These are phyloP conservation scores for Rubroboletus pulcherrimus DNA, from an alignment of 768 basidiomycete genomes.

Conservation along the genomic window DNA sequence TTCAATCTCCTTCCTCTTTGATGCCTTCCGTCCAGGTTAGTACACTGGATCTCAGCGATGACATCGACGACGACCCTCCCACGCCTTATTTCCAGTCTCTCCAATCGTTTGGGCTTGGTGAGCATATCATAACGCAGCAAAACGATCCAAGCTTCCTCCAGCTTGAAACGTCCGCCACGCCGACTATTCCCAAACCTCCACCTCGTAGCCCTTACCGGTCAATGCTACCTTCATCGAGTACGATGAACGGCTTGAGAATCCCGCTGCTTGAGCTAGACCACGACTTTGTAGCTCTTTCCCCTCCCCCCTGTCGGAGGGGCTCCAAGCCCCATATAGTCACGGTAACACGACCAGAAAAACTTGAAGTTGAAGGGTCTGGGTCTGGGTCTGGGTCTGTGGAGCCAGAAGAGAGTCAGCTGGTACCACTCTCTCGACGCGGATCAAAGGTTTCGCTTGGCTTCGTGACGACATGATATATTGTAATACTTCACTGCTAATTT, in stretches of 20 bases:
- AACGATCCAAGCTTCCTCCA: constrained; percentile 64
- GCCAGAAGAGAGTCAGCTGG: constrained; percentile 10
- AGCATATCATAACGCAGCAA: constrained; percentile 50
- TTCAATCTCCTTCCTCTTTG: constrained; percentile 22
- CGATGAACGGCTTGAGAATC: constrained; percentile 2
- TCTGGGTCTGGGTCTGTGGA: not conserved
- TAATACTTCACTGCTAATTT: constrained; percentile 11
- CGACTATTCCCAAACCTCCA: constrained; percentile 20
- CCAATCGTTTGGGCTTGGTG: constrained; percentile 41
- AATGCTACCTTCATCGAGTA: constrained; percentile 17
- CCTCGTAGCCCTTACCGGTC: constrained; percentile 24
- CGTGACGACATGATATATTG: constrained; percentile 38
- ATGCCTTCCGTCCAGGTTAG: constrained; percentile 26
- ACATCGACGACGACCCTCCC: constrained; percentile 28
- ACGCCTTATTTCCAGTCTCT: constrained; percentile 14
- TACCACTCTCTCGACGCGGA: constrained; percentile 45
- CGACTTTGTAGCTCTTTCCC: constrained; percentile 52
- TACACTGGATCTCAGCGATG: constrained; percentile 25
- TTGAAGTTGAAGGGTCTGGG: constrained; percentile 9
- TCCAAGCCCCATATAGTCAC: constrained; percentile 43
- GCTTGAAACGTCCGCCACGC: constrained; percentile 44
- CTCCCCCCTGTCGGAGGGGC: constrained; percentile 63
- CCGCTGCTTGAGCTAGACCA: constrained; percentile 26
- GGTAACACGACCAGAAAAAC: constrained; percentile 9
- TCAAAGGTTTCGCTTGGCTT: constrained; percentile 54